These are phyloP conservation scores for Xylariaceae sp. DNA, from an alignment of 2,329 filamentous ascomycete species.

Conservation along the genomic window DNA sequence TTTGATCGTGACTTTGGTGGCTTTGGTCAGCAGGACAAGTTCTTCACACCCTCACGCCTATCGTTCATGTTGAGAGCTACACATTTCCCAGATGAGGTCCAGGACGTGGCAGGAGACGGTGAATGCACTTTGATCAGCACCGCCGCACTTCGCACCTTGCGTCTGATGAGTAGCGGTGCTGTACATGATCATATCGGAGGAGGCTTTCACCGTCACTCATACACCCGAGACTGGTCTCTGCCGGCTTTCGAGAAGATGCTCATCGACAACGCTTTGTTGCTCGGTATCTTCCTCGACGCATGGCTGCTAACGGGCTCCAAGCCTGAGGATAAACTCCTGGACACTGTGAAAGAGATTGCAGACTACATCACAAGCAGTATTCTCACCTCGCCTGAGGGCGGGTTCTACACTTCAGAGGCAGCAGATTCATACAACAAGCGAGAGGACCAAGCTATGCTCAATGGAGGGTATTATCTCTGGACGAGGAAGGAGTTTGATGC, in stretches of 20 bases:
- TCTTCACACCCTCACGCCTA: constrained; percentile 81
- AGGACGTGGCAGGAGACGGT: constrained; percentile 80
- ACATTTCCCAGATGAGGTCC: constrained; percentile 66
- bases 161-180: constrained; percentile 61
- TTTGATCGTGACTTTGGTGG: constrained; percentile 77
- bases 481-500: constrained; percentile 80
- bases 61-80: constrained; percentile 74
- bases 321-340: constrained; percentile 66
- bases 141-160: constrained; percentile 78
- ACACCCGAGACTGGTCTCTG: constrained; percentile 87
- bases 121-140: constrained; percentile 70
- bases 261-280: constrained; percentile 82
- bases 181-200: constrained; percentile 54
- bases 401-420: constrained; percentile 84
- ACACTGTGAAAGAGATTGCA: constrained; percentile 75
- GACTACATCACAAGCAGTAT: constrained; percentile 77
- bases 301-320: constrained; percentile 58
- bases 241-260: constrained; percentile 98
- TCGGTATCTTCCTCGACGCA: constrained; percentile 81
- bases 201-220: constrained; percentile 71
- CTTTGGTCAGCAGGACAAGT: constrained; percentile 80
- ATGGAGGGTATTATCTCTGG: constrained; percentile 95
- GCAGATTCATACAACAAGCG: constrained; percentile 75
- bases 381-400: constrained; percentile 64
- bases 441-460: constrained; percentile 76